Base-by-base conservation (phyloP, 1,284 basidiomycete species). In the Fistulina hepatica region DNA sequence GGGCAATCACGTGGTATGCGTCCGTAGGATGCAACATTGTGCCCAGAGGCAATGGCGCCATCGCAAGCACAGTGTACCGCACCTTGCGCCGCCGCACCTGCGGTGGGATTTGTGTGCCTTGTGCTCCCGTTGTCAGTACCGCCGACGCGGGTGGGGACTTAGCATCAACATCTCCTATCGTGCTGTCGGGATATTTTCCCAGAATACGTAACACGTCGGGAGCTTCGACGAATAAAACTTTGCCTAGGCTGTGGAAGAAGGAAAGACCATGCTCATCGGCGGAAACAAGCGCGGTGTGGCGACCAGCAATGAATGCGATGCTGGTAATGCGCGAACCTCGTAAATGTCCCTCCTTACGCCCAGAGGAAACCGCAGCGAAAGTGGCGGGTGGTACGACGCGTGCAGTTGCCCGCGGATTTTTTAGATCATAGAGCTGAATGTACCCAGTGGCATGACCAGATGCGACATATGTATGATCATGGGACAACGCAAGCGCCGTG, bases 231-330 rank as follows among this genome's bases (percentile, higher is more conserved):
- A 97, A 97, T 13, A 98, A 69, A 6, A 98, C 83, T 52, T 90
- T 93, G 13, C 95, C 93, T 2, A 99, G 65, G 37, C 84, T 89
- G 58, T 97, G 94, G 57, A 91, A 97, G 60, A 99, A 98, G 0
- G 90, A 85, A 4, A 97, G 69, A 0, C 95, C 95, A 44, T 76
- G 65, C 43, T 93, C 86, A 55, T 98, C 95, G 1, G 90, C 88
- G 8, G 83, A 85, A 24, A 97, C 78, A 36, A 98, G 75, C 2
- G 91, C 92, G 1, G 95, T 98, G 53, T 97, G 94, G 25, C 94
- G 72, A 12, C 81, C 79, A 6, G 90, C 91, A n/a, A 98, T 76
- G 52, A 98, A 99, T 9, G 79, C 82, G 31, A 99, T 64, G 49
- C 74, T 84, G 41, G 86, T 65, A 34, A 99, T 92, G n/a, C 76